These are phyloP conservation scores for Thelonectria rubi DNA, from an alignment of 2,329 filamentous ascomycete species.

Conservation along the genomic window DNA sequence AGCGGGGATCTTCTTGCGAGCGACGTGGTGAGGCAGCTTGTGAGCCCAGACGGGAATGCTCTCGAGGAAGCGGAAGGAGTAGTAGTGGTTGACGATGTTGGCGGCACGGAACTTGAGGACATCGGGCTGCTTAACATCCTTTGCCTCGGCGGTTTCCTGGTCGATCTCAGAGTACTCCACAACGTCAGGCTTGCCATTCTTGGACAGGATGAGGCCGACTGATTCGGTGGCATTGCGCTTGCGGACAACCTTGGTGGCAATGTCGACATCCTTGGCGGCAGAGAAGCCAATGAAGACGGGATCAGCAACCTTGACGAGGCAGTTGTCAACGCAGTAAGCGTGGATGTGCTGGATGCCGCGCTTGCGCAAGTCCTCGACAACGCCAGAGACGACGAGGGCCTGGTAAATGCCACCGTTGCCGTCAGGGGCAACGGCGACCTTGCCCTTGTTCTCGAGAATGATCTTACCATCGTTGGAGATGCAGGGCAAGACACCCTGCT, in stretches of 20 bases:
- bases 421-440: constrained; percentile 93
- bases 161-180: constrained; percentile 99
- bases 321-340: constrained; percentile 98
- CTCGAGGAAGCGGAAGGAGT: constrained; percentile 92
- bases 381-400: constrained; percentile 81
- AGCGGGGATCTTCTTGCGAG: constrained; percentile 96
- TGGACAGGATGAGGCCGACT: constrained; percentile 91
- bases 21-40: constrained; percentile 92
- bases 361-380: constrained; percentile 86
- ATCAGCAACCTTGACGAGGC: constrained; percentile 98
- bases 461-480: constrained; percentile 99
- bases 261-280: constrained; percentile 87
- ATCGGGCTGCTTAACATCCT: constrained; percentile 80
- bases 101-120: constrained; percentile 96
- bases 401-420: constrained; percentile 98
- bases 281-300: constrained; percentile 95
- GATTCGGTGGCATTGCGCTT: constrained; percentile 97
- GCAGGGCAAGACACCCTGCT: constrained; percentile 96
- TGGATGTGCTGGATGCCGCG: constrained; percentile 95
- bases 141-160: constrained; percentile 84
- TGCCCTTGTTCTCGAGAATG: constrained; percentile 87
- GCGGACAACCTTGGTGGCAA: constrained; percentile 98
- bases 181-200: constrained; percentile 95
- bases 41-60: constrained; percentile 87
- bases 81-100: constrained; percentile 99